Percentiles rank a stretch among this genome's conserved stretches.
Conservation (phyloP, 805 yeast genomes). For the Sugiyamaella americana region DNA sequence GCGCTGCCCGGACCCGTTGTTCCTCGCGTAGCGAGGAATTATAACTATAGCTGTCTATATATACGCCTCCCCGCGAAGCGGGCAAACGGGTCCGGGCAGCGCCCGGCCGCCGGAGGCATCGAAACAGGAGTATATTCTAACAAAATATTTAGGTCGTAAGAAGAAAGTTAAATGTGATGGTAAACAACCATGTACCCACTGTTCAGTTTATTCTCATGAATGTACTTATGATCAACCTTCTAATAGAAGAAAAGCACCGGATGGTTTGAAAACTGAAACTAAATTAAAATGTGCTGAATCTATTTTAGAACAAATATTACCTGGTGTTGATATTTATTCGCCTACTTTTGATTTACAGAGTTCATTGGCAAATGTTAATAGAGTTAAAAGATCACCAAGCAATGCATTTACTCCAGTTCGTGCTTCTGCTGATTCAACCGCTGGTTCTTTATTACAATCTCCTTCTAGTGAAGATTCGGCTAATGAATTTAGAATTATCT, state of each 20-base stretch:
- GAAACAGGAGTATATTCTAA: too few relatives aligned
- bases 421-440: neutral
- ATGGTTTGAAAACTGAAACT: constrained; percentile 32
- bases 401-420: neutral
- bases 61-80: neutral
- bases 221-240: constrained; percentile 83
- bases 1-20: neutral
- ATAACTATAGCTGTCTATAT: too few relatives aligned
- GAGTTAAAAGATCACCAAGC: constrained; percentile 1
- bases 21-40: neutral
- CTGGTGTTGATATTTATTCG: constrained; percentile 32
- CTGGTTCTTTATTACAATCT: constrained; percentile 14
- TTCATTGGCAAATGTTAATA: constrained; percentile 5
- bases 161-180: constrained; percentile 81
- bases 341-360: constrained; percentile 9
- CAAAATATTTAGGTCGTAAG: constrained; percentile 36
- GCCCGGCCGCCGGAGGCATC: neutral
- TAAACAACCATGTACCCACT: constrained; percentile 68
- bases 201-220: constrained; percentile 77
- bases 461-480: constrained; percentile 24
- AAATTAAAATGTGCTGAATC: constrained; percentile 33
- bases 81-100: neutral
- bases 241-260: constrained; percentile 41
- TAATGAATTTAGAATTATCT: constrained; percentile 54
- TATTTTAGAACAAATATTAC: constrained; percentile 34